Conservation (phyloP, 139 green algal species). For the Cymbomonas tetramitiformis region DNA sequence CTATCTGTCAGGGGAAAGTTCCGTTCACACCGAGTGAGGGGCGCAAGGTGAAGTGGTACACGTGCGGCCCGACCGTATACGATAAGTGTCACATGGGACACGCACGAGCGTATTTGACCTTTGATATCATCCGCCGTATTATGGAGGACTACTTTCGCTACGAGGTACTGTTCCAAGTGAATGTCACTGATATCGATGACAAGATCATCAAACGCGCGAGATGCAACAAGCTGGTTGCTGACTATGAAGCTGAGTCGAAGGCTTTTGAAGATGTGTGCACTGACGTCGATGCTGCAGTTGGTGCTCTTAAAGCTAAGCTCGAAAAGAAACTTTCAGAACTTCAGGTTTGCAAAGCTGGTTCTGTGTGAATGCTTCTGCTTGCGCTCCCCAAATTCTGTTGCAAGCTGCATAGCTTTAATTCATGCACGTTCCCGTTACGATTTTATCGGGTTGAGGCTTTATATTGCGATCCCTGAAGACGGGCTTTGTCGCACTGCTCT, state of each 20-base stretch:
- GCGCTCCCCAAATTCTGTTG: too few relatives aligned
- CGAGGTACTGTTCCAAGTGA: slow-evolving; percentile 83
- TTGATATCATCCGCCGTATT: slow-evolving; percentile 87
- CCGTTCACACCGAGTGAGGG: slow-evolving; percentile 9
- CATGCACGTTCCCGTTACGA: too few relatives aligned
- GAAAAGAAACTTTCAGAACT: too few relatives aligned
- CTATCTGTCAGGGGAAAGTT: too few relatives aligned
- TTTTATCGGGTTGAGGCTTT: too few relatives aligned
- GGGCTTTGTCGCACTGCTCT: too few relatives aligned
- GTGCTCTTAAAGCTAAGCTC: not conserved
- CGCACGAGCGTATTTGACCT: slow-evolving; percentile 90
- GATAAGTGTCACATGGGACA: slow-evolving; percentile 86
- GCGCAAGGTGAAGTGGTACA: slow-evolving; percentile 52
- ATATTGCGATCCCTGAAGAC: too few relatives aligned
- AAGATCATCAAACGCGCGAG: slow-evolving; percentile 93
- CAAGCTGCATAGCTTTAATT: too few relatives aligned
- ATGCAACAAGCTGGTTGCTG: slow-evolving; percentile 63
- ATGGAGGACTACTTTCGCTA: slow-evolving; percentile 95
- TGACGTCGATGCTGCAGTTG: slow-evolving; percentile 6
- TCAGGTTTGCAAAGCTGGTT: too few relatives aligned
- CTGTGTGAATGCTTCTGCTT: too few relatives aligned
- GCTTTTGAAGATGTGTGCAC: slow-evolving; percentile 23
- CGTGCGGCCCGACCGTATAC: slow-evolving; percentile 92
- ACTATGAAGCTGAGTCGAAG: slow-evolving; percentile 35
- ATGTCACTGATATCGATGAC: slow-evolving; percentile 99